Conservation (phyloP, 441 rosid genomes). For the Cnidoscolus chayamansa region DNA sequence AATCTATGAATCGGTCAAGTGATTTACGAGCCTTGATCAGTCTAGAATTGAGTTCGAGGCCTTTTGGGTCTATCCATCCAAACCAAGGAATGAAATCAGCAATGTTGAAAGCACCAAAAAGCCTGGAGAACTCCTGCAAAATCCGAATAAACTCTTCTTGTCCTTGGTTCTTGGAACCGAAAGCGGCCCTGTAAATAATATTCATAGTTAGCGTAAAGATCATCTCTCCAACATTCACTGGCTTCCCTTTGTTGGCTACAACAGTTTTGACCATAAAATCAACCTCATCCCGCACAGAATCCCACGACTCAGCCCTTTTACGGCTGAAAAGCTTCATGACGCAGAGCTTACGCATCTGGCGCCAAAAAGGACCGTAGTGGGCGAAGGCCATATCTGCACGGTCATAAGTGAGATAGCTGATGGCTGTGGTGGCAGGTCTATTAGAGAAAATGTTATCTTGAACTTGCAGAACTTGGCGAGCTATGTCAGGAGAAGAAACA, state of each 20-base stretch:
- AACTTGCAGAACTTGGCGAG: conserved; percentile 75
- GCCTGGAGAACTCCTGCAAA: conserved; percentile 87
- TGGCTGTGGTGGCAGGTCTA: conserved; percentile 78
- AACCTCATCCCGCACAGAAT: conserved; percentile 82
- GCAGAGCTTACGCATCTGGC: conserved; percentile 92
- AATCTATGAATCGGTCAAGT: conserved; percentile 74
- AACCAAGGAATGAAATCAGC: conserved; percentile 80
- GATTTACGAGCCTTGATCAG: conserved; percentile 56
- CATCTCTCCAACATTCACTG: conserved; percentile 67
- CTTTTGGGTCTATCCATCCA: conserved; percentile 74
- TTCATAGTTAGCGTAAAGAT: conserved; percentile 70
- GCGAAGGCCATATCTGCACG: conserved; percentile 97
- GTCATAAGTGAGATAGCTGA: conserved; percentile 73
- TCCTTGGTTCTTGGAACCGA: conserved; percentile 59
- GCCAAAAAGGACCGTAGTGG: conserved; percentile 93
- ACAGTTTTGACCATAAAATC: conserved; percentile 44
- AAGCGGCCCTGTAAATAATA: conserved; percentile 76
- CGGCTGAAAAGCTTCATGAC: conserved; percentile 91
- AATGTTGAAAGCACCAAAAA: conserved; percentile 88
- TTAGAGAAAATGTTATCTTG: conserved; percentile 84
- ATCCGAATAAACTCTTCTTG: conserved; percentile 75
- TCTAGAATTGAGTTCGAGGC: conserved; percentile 48
- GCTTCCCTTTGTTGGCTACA: conserved; percentile 41
- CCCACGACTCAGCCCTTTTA: conserved; percentile 90
- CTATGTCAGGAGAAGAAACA: conserved; percentile 67